phyloP scores from a whole-genome alignment of 1,284 basidiomycete genomes.

The Tilletiopsis washingtonensis region DNA sequence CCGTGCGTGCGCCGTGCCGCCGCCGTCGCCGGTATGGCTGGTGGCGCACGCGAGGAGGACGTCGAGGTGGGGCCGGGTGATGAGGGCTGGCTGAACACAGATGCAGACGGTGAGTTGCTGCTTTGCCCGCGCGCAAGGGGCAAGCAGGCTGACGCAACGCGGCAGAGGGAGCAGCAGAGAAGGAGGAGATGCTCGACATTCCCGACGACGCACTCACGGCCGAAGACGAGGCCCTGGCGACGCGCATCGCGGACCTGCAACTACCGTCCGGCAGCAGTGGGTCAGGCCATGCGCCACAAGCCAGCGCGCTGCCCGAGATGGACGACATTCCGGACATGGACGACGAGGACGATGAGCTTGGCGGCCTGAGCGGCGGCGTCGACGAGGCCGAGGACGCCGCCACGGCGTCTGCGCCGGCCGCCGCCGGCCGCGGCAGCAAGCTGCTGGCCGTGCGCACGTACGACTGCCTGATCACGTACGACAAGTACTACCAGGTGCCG shows the following conservation, averaged over 20 bases:
- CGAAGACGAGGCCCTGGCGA: conserved; percentile 35
- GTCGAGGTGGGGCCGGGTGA: conserved; percentile 3
- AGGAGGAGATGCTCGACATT: too few relatives aligned
- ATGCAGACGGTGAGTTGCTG: conserved; percentile 17
- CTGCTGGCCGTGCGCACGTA: conserved; percentile 92
- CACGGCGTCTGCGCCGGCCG: conserved; percentile 4
- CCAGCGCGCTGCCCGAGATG: conserved; percentile 23
- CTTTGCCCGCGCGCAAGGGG: too few relatives aligned
- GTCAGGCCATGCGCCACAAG: background rate
- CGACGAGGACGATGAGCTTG: conserved; percentile 26
- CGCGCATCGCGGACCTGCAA: conserved; percentile 22
- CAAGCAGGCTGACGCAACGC: too few relatives aligned
- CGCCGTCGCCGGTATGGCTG: conserved; percentile 20
- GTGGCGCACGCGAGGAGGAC: conserved; percentile 8
- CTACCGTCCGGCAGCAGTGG: conserved; percentile 1
- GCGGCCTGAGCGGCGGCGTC: conserved; percentile 28
- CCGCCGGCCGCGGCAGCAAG: conserved; percentile 55
- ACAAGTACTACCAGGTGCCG: conserved; percentile 58
- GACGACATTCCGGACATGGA: conserved; percentile 39
- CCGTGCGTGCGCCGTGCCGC: conserved; percentile 42
- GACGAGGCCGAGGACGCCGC: conserved; percentile 38
- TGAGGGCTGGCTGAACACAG: conserved; percentile 8
- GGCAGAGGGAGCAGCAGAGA: too few relatives aligned
- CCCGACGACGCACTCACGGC: too few relatives aligned
- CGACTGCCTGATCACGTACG: conserved; percentile 99